A percentile compares a stretch with the other conserved stretches of the same genome.
Evolutionary conservation across 1,284 basidiomycete genomes (phyloP).

Genomic region (Boletus hoseneyae): DNA sequence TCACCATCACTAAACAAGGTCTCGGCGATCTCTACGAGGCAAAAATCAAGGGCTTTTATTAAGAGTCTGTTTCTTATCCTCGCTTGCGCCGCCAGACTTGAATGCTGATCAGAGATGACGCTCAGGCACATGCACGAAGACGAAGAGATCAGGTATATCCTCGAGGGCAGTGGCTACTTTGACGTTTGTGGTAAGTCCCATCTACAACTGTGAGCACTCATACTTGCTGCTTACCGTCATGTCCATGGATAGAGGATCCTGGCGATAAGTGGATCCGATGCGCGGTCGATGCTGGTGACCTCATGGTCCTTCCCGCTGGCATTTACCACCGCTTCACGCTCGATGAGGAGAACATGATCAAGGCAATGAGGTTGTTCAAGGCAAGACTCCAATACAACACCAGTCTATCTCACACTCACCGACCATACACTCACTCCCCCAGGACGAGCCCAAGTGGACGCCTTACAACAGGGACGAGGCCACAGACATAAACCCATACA

Average conservation of each 20-base stretch:
- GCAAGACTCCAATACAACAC: slow-evolving; percentile 33
- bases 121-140: slow-evolving; percentile 87
- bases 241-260: slow-evolving; percentile 39
- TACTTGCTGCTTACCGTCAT: not conserved
- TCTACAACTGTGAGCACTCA: not conserved
- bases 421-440: slow-evolving; percentile 1
- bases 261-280: slow-evolving; percentile 75
- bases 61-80: slow-evolving; percentile 52
- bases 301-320: slow-evolving; percentile 71
- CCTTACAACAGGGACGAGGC: slow-evolving; percentile 62
- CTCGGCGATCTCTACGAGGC: slow-evolving; percentile 77
- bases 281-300: slow-evolving; percentile 64
- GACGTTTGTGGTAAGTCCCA: slow-evolving; percentile 65
- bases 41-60: slow-evolving; percentile 78
- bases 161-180: slow-evolving; percentile 81
- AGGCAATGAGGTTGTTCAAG: slow-evolving; percentile 78
- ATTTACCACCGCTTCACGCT: slow-evolving; percentile 88
- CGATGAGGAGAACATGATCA: slow-evolving; percentile 64
- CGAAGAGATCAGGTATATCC: slow-evolving; percentile 86
- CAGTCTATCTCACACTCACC: not conserved
- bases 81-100: not conserved
- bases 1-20: slow-evolving; percentile 70
- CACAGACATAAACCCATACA: slow-evolving; percentile 62
- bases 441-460: slow-evolving; percentile 89
- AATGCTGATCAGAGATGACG: slow-evolving; percentile 3